Base-by-base conservation (phyloP, 192 early-diverging fungal species). In the Coemansia sp. region DNA sequence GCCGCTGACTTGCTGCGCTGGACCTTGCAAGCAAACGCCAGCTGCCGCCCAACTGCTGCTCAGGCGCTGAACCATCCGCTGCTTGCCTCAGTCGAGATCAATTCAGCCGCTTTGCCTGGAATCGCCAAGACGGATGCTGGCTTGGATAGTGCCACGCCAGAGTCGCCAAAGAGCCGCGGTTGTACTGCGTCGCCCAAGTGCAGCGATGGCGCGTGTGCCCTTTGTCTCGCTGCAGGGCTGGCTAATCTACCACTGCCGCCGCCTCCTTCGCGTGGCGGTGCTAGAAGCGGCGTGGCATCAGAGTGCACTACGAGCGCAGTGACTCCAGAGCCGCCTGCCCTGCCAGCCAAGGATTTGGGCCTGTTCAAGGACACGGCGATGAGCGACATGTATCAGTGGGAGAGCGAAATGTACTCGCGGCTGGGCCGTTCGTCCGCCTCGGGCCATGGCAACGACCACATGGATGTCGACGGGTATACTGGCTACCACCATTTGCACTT, bases 1-100 rank as follows among this genome's bases (percentile, higher is more conserved):
- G 91, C 86, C 0, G 88, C 86, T 0, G 88, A 89, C 65, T 70
- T 92, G 21, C 76, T 92, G 23, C 75, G 66, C 36, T 75, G 75
- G 62, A 75, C 87, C 61, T 69, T 92, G 61, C 79, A 86, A 41
- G 63, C 84, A 12, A 74, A 89, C 41, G 82, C 85, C 0, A 73
- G 64, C 18, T 69, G 77, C 11, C 86, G 89, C 21, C 85, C 85
- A 31, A 85, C 86, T 3, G 86, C 88, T 0, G 68, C 64, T 7
- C 76, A 85, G 53, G 77, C 85, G 18, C 74, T 90, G 16, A 61
- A 53, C 18, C 86, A 88, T 41, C 86, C 89, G 41, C 87, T 89
- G 23, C 59, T 92, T 56, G 62, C 43, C 16, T 66, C 67, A 1
- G 25, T 69, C 16, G 65, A 63, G 28, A 55, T 73, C 47, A 62